A percentile compares a stretch with the other conserved stretches of the same genome.
Conservation (phyloP, 2,329 filamentous ascomycete genomes). For the Ceratocystis colombiana region DNA sequence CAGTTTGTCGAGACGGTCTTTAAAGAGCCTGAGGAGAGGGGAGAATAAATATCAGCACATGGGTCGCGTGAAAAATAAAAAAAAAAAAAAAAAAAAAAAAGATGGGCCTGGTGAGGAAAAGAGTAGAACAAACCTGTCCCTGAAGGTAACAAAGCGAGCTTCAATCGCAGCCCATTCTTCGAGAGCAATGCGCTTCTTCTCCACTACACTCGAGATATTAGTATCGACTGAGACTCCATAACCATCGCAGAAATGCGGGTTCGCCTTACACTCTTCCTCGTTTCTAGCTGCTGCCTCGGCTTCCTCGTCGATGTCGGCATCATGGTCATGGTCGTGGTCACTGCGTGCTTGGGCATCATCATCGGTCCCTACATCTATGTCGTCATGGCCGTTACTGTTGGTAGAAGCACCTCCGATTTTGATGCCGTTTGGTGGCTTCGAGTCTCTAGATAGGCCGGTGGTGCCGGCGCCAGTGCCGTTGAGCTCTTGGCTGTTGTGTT, state of each 20-base stretch:
- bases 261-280: constrained; percentile 52
- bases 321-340: constrained; percentile 24
- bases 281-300: constrained; percentile 49
- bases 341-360: constrained; percentile 30
- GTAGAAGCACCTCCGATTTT: constrained; percentile 14
- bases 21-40: constrained; percentile 55
- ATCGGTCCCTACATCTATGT: constrained; percentile 26
- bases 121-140: constrained; percentile 53
- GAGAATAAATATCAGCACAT: constrained; percentile 29
- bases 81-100: not conserved
- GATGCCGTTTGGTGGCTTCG: constrained; percentile 12
- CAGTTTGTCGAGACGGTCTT: constrained; percentile 73
- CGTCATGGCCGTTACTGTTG: constrained; percentile 23
- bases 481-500: constrained; percentile 33
- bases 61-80: not conserved
- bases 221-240: not conserved
- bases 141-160: constrained; percentile 75
- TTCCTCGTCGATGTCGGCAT: constrained; percentile 43
- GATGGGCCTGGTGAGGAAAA: not conserved
- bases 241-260: not conserved
- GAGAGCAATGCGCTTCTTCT: constrained; percentile 68
- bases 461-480: not conserved
- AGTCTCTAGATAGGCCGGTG: constrained; percentile 4
- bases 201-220: constrained; percentile 44
- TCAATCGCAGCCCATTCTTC: constrained; percentile 73